Evolutionary conservation across 2,329 filamentous ascomycete genomes (phyloP).

Genomic region (Dryadomyces quercivorus): DNA sequence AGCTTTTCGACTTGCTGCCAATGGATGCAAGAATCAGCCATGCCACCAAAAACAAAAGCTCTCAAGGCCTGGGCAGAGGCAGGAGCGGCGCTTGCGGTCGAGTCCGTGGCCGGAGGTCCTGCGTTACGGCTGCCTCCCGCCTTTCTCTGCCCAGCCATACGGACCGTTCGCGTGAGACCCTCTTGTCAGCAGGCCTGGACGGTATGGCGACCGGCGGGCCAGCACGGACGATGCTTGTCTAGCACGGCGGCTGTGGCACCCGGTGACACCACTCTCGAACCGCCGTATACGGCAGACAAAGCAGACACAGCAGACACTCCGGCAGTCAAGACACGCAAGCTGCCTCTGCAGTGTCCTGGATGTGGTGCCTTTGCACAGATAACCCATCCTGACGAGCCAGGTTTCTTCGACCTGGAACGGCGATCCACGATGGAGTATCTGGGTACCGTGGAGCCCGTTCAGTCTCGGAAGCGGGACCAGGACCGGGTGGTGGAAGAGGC

Average conservation of each 20-base stretch:
- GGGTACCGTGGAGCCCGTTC: conserved; percentile 17
- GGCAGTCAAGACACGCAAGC: conserved; percentile 5
- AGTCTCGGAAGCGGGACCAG: conserved; percentile 19
- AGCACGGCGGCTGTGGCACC: not conserved
- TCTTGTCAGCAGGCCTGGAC: not conserved
- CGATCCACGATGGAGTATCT: conserved; percentile 39
- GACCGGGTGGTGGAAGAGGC: conserved; percentile 35
- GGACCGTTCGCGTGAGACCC: not conserved
- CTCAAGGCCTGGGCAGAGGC: conserved; percentile 8
- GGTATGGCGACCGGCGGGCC: not conserved
- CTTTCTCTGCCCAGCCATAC: conserved; percentile 10
- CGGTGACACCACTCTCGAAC: not conserved
- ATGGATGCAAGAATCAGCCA: not conserved
- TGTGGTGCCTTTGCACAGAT: conserved; percentile 55
- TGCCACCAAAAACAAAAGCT: conserved; percentile 1
- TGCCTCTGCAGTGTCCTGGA: conserved; percentile 49
- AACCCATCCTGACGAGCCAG: conserved; percentile 35
- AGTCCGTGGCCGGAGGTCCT: not conserved
- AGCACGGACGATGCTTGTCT: not conserved
- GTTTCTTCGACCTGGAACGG: conserved; percentile 42
- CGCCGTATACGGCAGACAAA: not conserved
- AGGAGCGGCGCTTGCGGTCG: conserved; percentile 7
- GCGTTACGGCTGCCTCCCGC: conserved; percentile 2
- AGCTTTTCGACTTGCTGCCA: not conserved
- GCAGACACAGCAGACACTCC: not conserved